A percentile compares a stretch with the other conserved stretches of the same genome.
Evolutionary conservation across 345 rosid genomes (phyloP).

Genomic region (Theobroma cacao): DNA sequence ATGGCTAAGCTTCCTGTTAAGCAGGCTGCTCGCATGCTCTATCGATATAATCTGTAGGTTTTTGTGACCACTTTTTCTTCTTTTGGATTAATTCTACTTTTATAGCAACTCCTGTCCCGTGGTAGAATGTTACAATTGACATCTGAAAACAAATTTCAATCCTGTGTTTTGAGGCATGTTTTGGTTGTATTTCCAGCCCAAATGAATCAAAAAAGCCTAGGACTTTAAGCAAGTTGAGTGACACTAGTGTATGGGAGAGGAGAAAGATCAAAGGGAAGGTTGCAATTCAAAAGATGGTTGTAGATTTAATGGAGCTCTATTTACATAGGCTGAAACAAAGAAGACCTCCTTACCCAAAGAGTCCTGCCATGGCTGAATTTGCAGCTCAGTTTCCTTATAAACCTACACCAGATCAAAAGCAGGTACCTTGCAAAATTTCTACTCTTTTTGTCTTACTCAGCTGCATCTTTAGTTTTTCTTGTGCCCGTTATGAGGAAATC

Average conservation of each 20-base stretch:
- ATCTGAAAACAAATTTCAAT: conserved; percentile 2
- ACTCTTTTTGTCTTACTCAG: background rate
- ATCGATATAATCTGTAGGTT: conserved; percentile 81
- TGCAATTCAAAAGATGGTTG: conserved; percentile 97
- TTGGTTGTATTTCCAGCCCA: conserved; percentile 51
- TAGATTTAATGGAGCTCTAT: conserved; percentile 95
- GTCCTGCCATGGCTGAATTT: conserved; percentile 65
- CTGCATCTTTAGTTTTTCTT: background rate
- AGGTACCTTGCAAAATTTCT: conserved; percentile 31
- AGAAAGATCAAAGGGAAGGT: conserved; percentile 94
- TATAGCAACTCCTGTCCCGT: background rate
- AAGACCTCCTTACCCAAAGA: conserved; percentile 76
- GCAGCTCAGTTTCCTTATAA: conserved; percentile 66
- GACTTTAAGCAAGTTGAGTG: conserved; percentile 80
- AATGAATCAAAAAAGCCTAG: conserved; percentile 76
- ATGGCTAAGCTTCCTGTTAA: conserved; percentile 96
- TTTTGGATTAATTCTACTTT: background rate
- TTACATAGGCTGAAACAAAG: conserved; percentile 84
- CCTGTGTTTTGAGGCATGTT: conserved; percentile 9
- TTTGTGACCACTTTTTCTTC: background rate
- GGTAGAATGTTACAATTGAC: background rate
- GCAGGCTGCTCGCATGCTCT: conserved; percentile 87
- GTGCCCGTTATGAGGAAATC: background rate
- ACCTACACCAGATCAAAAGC: conserved; percentile 90
- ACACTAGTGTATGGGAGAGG: conserved; percentile 80